Percentiles rank a stretch among this genome's conserved stretches.
Conservation (phyloP, 805 yeast species). For the Hanseniaspora lachancei region DNA sequence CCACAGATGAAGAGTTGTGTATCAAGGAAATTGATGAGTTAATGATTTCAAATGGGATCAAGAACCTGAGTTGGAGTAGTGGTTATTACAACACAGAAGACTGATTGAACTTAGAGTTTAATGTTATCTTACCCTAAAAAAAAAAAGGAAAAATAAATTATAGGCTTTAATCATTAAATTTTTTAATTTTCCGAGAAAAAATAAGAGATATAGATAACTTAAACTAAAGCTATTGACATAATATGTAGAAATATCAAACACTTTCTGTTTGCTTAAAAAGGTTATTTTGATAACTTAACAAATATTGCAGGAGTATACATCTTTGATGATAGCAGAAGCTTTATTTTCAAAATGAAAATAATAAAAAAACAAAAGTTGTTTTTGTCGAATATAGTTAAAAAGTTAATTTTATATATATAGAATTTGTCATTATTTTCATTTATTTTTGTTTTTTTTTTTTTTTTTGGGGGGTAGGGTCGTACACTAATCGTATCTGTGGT, state of each 20-base stretch:
- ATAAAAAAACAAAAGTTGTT: too few relatives aligned
- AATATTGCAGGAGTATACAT: neutral
- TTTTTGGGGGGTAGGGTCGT: too few relatives aligned
- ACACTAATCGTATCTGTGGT: conserved; percentile 7
- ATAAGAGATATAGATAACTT: too few relatives aligned
- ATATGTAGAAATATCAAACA: neutral
- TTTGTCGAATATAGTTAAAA: neutral
- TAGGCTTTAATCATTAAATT: neutral
- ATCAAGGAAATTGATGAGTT: conserved; percentile 34
- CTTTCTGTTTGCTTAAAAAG: neutral
- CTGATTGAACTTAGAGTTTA: too few relatives aligned
- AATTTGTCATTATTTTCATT: neutral
- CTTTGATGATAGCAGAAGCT: too few relatives aligned
- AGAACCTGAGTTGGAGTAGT: conserved; percentile 55
- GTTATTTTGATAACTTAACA: neutral
- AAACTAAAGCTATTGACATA: neutral
- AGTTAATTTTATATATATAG: neutral
- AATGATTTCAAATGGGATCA: conserved; percentile 35
- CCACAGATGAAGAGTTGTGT: conserved; percentile 32
- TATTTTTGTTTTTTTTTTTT: neutral
- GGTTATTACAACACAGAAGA: conserved; percentile 20
- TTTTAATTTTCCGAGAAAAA: neutral
- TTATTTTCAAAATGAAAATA: too few relatives aligned
- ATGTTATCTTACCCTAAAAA: too few relatives aligned
- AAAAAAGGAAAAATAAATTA: too few relatives aligned